Percentiles rank a stretch among this genome's conserved stretches.
phyloP scores from a whole-genome alignment of 75 land plant genomes.

The Picea glauca region DNA sequence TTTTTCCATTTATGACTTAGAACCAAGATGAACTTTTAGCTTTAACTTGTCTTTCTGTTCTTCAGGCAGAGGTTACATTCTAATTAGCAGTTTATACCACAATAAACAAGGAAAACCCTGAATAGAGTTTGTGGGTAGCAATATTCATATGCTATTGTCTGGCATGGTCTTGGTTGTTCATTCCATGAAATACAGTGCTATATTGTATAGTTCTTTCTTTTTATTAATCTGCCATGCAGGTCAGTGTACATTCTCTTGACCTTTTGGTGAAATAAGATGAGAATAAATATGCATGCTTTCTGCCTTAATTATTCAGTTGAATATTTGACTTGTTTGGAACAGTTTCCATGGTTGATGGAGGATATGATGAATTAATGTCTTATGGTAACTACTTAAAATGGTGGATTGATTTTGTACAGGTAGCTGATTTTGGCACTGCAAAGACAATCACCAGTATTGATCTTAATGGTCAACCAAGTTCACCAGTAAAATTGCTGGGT shows the following conservation, averaged over 20 bases:
- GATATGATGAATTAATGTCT: background rate
- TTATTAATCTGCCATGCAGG: background rate
- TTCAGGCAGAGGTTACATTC: background rate
- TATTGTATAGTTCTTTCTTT: background rate
- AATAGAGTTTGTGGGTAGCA: background rate
- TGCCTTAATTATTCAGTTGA: background rate
- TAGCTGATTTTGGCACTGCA: conserved; percentile 92
- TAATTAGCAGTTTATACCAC: background rate
- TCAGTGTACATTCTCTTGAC: background rate
- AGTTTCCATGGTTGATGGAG: background rate
- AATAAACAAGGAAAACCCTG: background rate
- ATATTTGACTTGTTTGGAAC: background rate
- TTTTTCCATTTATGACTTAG: no score
- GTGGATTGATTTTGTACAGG: conserved; percentile 17
- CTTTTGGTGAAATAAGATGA: background rate
- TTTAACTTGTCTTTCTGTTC: background rate
- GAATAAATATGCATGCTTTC: no score
- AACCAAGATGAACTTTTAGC: background rate
- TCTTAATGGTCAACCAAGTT: conserved; percentile 48
- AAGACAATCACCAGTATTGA: conserved; percentile 56
- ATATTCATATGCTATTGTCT: background rate
- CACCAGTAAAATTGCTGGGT: conserved; percentile 76
- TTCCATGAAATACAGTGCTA: background rate
- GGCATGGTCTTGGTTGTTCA: background rate
- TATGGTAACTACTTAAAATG: background rate